Evolutionary conservation across 2,329 filamentous ascomycete species (phyloP), one percentile per base, ranked within the genome.

Genomic region (Phialophora chinensis): DNA sequence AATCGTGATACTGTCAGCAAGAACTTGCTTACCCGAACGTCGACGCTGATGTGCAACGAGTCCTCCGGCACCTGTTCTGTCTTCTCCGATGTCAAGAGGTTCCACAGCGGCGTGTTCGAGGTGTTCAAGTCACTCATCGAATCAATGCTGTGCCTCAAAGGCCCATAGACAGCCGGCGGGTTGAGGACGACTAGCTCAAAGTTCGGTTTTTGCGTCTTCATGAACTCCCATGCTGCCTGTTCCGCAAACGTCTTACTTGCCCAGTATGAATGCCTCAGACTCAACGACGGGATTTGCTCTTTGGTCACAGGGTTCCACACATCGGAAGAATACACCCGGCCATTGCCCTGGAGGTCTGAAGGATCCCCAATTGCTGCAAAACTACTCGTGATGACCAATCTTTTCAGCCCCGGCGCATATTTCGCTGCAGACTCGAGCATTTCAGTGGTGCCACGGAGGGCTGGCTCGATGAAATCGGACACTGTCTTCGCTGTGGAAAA

Each of bases 381-480:
- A 1, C 87, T 90, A 2, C 87, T 90, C 0, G 88, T 90, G 69
- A 90, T 84, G 53, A 88, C 88, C 17, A 96, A 90, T 67, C 89
- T 85, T 79, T 89, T 91, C 58, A 96, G 90, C 74, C 75, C 85
- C 69, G 87, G 86, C 2, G 86, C 86, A 66, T 79, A 80, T 71
- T 84, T 83, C 75, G 88, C 87, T 75, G 88, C 84, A 1, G 85
- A 84, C 70, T 86, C 86, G 68, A 89, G 75, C 59, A 89, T 85
- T 14, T 86, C 86, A 0, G 85, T 87, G 0, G 87, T 89, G 61
- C 87, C 87, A 70, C 87, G 87, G 67, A 89, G 79, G 6, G 87
- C 87, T 17, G 86, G 86, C 69, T 88, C 86, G 31, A 87, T 77
- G 12, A 87, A 76, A 63, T 80, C 79, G 73, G 88, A 86, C 72